Evolutionary conservation across 306 rosid genomes (phyloP).

Genomic region (Quercus dentata): DNA sequence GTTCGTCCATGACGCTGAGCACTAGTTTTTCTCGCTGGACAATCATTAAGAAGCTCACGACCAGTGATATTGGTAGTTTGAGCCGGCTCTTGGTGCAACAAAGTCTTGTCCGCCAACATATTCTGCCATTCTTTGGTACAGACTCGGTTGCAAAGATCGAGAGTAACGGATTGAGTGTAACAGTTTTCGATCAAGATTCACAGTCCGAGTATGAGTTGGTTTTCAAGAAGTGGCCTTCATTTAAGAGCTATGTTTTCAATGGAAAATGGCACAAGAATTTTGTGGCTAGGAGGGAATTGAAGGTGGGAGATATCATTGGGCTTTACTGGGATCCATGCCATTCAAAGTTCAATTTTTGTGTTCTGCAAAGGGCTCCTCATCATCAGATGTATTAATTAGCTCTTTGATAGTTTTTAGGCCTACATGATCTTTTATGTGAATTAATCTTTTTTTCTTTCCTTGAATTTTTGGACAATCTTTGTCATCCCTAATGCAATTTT

Average conservation of each 20-base stretch:
- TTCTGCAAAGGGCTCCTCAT: too few species aligned
- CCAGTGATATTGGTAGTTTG: conserved; percentile 38
- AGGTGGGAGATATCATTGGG: conserved; percentile 31
- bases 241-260: conserved; percentile 30
- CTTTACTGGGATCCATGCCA: conserved; percentile 28
- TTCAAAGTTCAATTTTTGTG: conserved; percentile 21
- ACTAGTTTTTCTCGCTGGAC: conserved; percentile 19
- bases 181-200: conserved; percentile 35
- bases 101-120: conserved; percentile 21
- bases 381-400: too few species aligned
- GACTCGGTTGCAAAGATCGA: conserved; percentile 17
- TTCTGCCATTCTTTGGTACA: conserved; percentile 24
- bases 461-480: too few species aligned
- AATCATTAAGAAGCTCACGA: conserved; percentile 30
- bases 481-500: too few species aligned
- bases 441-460: too few species aligned
- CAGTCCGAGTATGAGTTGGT: conserved; percentile 20
- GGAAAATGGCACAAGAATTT: conserved; percentile 37
- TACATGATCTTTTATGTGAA: too few species aligned
- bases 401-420: too few species aligned
- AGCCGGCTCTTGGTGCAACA: conserved; percentile 29
- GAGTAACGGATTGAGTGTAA: conserved; percentile 10
- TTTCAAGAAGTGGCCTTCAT: conserved; percentile 33
- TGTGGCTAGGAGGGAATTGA: conserved; percentile 25
- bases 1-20: neutral